Evolutionary conservation across 495 filamentous ascomycete species (phyloP).

Genomic region (Trichodelitschia bisporula): DNA sequence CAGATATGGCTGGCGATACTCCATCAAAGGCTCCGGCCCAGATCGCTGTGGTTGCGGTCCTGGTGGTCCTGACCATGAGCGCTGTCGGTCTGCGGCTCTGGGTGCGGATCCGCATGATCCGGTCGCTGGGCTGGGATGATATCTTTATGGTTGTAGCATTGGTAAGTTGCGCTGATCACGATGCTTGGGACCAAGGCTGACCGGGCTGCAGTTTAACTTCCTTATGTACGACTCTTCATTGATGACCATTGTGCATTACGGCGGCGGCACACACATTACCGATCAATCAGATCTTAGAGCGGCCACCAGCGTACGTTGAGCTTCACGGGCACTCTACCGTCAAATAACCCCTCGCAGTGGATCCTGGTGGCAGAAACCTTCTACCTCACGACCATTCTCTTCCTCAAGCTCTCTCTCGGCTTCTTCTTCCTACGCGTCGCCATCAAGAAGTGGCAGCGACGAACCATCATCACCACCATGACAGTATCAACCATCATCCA

Average conservation of each 20-base stretch:
- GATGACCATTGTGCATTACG: background rate
- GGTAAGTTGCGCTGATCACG: conserved; percentile 4
- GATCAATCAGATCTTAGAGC: too few relatives aligned
- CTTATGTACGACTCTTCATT: background rate
- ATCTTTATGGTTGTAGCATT: conserved; percentile 10
- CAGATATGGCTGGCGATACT: too few relatives aligned
- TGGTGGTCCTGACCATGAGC: too few relatives aligned
- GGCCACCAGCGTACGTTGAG: too few relatives aligned
- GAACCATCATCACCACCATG: conserved; percentile 8
- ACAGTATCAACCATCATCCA: conserved; percentile 7
- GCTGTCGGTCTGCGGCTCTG: conserved; percentile 10
- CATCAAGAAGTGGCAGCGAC: conserved; percentile 8
- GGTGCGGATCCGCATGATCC: conserved; percentile 10
- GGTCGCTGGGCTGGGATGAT: conserved; percentile 14
- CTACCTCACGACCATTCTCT: conserved; percentile 10
- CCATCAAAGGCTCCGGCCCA: too few relatives aligned
- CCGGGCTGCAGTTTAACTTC: conserved; percentile 3
- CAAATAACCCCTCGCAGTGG: conserved; percentile 1
- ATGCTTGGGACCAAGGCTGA: too few relatives aligned
- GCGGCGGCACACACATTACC: background rate
- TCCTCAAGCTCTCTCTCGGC: conserved; percentile 15
- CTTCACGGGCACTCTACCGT: too few relatives aligned
- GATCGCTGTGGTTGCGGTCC: too few relatives aligned
- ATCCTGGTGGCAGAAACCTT: conserved; percentile 3
- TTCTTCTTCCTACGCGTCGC: conserved; percentile 13